Evolutionary conservation across 768 basidiomycete species (phyloP).

Genomic region (Tylopilus balloui): DNA sequence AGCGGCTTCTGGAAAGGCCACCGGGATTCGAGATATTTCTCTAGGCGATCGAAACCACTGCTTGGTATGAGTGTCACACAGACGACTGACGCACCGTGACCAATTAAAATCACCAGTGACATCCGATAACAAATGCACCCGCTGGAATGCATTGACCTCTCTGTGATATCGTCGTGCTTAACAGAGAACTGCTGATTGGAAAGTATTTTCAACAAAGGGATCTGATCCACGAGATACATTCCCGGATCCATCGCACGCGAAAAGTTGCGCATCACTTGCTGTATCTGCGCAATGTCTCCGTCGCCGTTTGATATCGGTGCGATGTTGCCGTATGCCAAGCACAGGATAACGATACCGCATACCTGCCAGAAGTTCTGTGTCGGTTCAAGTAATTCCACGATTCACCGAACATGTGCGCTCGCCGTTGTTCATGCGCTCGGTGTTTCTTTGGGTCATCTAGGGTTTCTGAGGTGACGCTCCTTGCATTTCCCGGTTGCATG

Average conservation of each 20-base stretch:
- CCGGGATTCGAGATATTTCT: conserved; percentile 23
- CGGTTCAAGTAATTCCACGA: background rate
- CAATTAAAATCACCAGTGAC: conserved; percentile 16
- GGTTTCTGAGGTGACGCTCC: conserved; percentile 25
- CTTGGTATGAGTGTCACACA: background rate
- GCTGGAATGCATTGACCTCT: conserved; percentile 22
- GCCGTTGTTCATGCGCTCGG: conserved; percentile 48
- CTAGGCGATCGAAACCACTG: conserved; percentile 1
- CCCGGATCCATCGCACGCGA: conserved; percentile 30
- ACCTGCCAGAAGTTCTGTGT: conserved; percentile 16
- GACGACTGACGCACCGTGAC: no score
- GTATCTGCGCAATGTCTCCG: conserved; percentile 18
- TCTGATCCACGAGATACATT: conserved; percentile 32
- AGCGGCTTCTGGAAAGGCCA: conserved; percentile 35
- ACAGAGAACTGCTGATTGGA: background rate
- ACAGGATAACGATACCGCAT: conserved; percentile 21
- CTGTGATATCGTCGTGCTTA: background rate
- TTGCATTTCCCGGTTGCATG: conserved; percentile 36
- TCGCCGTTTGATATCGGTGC: conserved; percentile 19
- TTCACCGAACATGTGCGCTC: conserved; percentile 4
- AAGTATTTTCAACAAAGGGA: conserved; percentile 31
- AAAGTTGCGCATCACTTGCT: conserved; percentile 22
- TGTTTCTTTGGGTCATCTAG: conserved; percentile 29
- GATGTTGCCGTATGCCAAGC: conserved; percentile 25
- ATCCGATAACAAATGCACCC: conserved; percentile 20